phyloP scores from a whole-genome alignment of 257 asterid species.

The Salvia hispanica region DNA sequence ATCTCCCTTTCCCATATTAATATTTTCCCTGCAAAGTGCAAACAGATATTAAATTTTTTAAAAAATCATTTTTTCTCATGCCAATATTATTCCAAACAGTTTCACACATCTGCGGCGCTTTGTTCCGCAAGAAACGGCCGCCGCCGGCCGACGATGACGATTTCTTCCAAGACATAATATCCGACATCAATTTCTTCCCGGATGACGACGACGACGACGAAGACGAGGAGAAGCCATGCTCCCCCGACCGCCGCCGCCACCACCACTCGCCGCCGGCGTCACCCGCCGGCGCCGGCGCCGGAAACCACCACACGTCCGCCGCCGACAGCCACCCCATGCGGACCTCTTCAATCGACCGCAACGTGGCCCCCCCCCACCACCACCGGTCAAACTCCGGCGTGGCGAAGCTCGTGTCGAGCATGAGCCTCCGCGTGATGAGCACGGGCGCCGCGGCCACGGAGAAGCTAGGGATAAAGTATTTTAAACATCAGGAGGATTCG shows the following conservation, averaged over 20 bases:
- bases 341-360: slow-evolving; percentile 43
- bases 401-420: slow-evolving; percentile 43
- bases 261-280: slow-evolving; percentile 29
- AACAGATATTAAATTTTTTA: neutral
- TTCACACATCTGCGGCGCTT: slow-evolving; percentile 61
- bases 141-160: neutral
- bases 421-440: slow-evolving; percentile 53
- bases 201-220: slow-evolving; percentile 12
- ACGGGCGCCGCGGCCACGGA: slow-evolving; percentile 25
- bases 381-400: slow-evolving; percentile 40
- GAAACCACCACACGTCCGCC: too few relatives aligned
- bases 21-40: neutral
- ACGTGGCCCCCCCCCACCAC: slow-evolving; percentile 17
- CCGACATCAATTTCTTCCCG: too few relatives aligned
- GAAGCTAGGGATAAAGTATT: slow-evolving; percentile 28
- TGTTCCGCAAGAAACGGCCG: slow-evolving; percentile 39
- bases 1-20: too few relatives aligned
- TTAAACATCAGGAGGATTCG: slow-evolving; percentile 67
- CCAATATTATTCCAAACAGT: slow-evolving; percentile 33
- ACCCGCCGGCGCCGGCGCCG: slow-evolving; percentile 14
- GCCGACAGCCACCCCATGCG: slow-evolving; percentile 30
- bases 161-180: too few relatives aligned
- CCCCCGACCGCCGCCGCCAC: neutral
- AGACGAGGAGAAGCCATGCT: neutral
- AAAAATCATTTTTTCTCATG: slow-evolving; percentile 29